These are phyloP conservation scores for Cystofilobasidium macerans DNA, from an alignment of 768 basidiomycete genomes.

Conservation along the genomic window DNA sequence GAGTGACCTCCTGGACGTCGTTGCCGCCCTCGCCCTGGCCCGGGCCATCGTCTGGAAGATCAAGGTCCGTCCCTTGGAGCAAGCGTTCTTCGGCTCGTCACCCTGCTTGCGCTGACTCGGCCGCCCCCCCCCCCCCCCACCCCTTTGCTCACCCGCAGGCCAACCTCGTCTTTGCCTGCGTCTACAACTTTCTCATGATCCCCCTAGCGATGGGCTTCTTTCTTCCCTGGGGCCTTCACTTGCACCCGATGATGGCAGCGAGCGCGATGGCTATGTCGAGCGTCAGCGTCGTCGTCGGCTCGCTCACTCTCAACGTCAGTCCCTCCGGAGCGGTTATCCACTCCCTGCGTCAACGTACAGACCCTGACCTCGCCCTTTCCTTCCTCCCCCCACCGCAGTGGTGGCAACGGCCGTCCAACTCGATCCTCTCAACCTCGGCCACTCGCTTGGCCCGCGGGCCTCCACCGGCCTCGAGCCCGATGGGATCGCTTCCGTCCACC, in stretches of 20 bases:
- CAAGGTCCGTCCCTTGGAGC: conserved; percentile 31
- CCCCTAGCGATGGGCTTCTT: conserved; percentile 96
- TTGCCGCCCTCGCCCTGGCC: conserved; percentile 87
- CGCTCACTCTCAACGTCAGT: conserved; percentile 60
- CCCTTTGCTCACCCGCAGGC: conserved; percentile 40
- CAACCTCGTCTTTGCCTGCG: conserved; percentile 91
- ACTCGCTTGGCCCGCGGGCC: not conserved
- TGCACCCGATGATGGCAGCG: conserved; percentile 98
- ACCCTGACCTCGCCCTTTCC: not conserved
- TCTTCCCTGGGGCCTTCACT: conserved; percentile 78
- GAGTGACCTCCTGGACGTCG: conserved; percentile 90
- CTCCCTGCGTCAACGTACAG: too few relatives aligned
- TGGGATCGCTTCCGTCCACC: not conserved
- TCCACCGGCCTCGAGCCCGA: not conserved
- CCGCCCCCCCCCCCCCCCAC: not conserved
- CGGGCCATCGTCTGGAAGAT: conserved; percentile 80
- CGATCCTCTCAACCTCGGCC: conserved; percentile 16
- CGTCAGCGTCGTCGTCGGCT: conserved; percentile 87
- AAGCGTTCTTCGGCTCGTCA: not conserved
- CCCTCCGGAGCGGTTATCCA: not conserved
- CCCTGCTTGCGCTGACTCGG: not conserved
- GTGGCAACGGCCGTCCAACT: conserved; percentile 23
- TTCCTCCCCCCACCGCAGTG: not conserved
- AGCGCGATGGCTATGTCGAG: conserved; percentile 97
- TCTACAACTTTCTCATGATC: conserved; percentile 86